Percentiles rank a stretch among this genome's conserved stretches.
phyloP scores from a whole-genome alignment of 2,329 filamentous ascomycete species.

The Neurospora sp. region DNA sequence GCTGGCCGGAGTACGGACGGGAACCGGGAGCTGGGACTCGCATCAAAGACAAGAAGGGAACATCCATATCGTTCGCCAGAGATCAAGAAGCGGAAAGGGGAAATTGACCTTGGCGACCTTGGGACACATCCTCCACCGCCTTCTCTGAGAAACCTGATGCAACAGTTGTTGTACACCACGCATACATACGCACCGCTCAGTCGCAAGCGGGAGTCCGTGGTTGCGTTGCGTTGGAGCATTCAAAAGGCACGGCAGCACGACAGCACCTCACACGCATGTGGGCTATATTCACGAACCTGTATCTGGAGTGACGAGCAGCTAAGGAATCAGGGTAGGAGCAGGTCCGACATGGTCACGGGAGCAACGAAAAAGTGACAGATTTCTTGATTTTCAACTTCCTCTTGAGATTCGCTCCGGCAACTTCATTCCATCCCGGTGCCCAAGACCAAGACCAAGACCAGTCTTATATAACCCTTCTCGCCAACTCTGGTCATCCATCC shows the following conservation, averaged over 20 bases:
- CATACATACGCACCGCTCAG: neutral
- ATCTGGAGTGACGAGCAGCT: neutral
- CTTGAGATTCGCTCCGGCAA: neutral
- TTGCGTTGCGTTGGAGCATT: neutral
- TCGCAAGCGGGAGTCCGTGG: neutral
- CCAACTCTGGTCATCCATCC: neutral
- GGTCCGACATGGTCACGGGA: neutral
- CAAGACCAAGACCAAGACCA: neutral
- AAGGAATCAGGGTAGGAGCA: neutral
- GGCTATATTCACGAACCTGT: neutral
- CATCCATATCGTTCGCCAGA: neutral
- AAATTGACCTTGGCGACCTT: neutral
- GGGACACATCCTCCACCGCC: neutral
- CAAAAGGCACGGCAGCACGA: neutral
- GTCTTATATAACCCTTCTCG: neutral
- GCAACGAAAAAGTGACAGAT: neutral
- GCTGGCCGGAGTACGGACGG: neutral
- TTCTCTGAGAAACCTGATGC: neutral
- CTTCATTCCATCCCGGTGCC: neutral
- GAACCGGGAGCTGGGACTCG: neutral
- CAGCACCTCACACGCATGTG: neutral
- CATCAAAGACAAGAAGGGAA: neutral
- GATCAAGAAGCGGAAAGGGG: neutral
- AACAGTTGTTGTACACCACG: neutral
- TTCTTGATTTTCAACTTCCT: neutral